These are phyloP conservation scores for Royoungia palumana DNA, from an alignment of 768 basidiomycete species.

Conservation along the genomic window DNA sequence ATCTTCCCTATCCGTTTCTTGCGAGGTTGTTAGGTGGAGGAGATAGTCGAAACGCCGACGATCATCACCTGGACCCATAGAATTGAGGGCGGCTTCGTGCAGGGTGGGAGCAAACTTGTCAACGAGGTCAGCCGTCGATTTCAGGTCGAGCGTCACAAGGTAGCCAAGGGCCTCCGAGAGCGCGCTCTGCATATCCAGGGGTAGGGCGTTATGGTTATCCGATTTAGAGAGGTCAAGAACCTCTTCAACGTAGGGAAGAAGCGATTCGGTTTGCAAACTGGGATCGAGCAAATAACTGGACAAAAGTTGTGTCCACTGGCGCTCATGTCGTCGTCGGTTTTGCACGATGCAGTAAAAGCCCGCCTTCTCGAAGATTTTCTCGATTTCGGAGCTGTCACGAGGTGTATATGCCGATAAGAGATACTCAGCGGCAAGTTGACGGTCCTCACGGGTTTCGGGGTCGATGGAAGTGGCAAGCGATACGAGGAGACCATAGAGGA, in stretches of 20 bases:
- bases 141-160: conserved; percentile 59
- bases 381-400: conserved; percentile 64
- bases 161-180: conserved; percentile 60
- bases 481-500: conserved; percentile 72
- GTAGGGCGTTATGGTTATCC: conserved; percentile 47
- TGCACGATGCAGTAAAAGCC: conserved; percentile 92
- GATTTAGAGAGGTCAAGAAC: conserved; percentile 49
- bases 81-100: conserved; percentile 61
- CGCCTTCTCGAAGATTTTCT: conserved; percentile 70
- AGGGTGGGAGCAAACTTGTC: conserved; percentile 63
- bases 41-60: conserved; percentile 74
- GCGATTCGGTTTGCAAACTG: conserved; percentile 51
- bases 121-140: conserved; percentile 67
- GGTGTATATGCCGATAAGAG: conserved; percentile 90
- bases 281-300: conserved; percentile 74
- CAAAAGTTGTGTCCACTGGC: conserved; percentile 71
- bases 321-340: conserved; percentile 72
- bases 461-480: conserved; percentile 76
- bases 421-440: conserved; percentile 92
- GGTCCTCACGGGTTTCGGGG: conserved; percentile 80
- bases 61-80: conserved; percentile 44
- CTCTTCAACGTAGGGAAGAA: conserved; percentile 66
- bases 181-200: conserved; percentile 51
- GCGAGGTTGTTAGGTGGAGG: conserved; percentile 58
- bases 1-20: conserved; percentile 41